These are phyloP conservation scores for Colletotrichum sp. DNA, from an alignment of 2,329 filamentous ascomycete genomes.

Conservation along the genomic window DNA sequence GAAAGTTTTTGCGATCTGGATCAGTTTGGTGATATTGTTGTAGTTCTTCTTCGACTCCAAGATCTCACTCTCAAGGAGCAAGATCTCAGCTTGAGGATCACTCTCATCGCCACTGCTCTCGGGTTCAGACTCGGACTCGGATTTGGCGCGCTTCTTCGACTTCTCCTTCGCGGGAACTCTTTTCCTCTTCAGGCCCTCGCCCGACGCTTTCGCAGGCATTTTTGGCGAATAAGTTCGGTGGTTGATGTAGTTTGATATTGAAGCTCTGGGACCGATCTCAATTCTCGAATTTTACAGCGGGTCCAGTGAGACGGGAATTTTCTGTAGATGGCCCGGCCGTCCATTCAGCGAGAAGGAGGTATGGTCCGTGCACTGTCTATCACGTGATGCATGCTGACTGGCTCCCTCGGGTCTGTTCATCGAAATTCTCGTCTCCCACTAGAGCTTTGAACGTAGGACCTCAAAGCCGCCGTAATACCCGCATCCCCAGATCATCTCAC, in stretches of 20 bases:
- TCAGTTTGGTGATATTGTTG: conserved; percentile 82
- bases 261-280: conserved; percentile 1
- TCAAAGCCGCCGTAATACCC: conserved; percentile 46
- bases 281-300: conserved; percentile 4
- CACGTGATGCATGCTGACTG: conserved; percentile 44
- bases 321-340: background rate
- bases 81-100: conserved; percentile 68
- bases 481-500: conserved; percentile 66
- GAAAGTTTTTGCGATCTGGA: conserved; percentile 58
- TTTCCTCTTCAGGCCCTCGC: conserved; percentile 57
- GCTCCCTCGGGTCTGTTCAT: conserved; percentile 32
- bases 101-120: conserved; percentile 42
- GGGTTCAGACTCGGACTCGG: conserved; percentile 40
- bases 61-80: conserved; percentile 80
- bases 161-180: conserved; percentile 44
- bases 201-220: conserved; percentile 31
- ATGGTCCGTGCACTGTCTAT: conserved; percentile 14
- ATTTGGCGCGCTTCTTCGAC: conserved; percentile 56
- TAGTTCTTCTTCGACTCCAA: conserved; percentile 87
- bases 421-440: conserved; percentile 52
- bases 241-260: background rate
- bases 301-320: conserved; percentile 11
- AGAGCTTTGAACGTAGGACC: conserved; percentile 46
- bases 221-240: background rate
- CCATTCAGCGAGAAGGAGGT: background rate